Evolutionary conservation across 257 asterid species (phyloP).

Genomic region (Solanum stenotomum): DNA sequence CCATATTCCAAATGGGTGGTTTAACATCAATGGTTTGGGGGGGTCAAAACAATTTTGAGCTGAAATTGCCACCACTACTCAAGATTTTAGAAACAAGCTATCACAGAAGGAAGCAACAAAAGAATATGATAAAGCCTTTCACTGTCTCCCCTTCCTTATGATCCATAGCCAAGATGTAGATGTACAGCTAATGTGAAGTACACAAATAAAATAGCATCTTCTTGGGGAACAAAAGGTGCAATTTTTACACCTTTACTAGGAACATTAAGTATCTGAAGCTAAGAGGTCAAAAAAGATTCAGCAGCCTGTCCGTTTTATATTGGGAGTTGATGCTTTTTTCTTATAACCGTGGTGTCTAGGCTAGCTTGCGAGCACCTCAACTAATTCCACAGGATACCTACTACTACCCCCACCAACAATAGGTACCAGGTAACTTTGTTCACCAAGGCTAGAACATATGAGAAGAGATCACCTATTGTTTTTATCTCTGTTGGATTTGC

Average conservation of each 20-base stretch:
- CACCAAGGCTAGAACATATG: background rate
- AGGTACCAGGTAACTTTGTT: background rate
- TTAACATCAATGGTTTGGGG: background rate
- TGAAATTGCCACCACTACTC: background rate
- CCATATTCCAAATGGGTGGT: background rate
- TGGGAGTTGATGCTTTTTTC: background rate
- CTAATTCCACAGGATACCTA: background rate
- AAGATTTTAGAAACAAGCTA: background rate
- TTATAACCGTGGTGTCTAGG: background rate
- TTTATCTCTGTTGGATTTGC: background rate
- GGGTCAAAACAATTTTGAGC: background rate
- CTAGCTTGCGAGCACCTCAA: background rate
- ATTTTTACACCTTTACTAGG: background rate
- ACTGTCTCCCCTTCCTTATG: background rate
- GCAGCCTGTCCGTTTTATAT: background rate
- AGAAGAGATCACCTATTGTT: background rate
- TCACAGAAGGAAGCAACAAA: background rate
- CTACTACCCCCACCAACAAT: background rate
- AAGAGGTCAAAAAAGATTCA: background rate
- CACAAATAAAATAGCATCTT: background rate
- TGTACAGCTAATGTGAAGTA: background rate
- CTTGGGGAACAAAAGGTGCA: background rate
- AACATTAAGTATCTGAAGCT: slow-evolving; percentile 1
- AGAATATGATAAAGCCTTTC: background rate
- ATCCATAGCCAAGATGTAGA: background rate